Conservation (phyloP, 495 filamentous ascomycete genomes). For the Aspergillus steynii region DNA sequence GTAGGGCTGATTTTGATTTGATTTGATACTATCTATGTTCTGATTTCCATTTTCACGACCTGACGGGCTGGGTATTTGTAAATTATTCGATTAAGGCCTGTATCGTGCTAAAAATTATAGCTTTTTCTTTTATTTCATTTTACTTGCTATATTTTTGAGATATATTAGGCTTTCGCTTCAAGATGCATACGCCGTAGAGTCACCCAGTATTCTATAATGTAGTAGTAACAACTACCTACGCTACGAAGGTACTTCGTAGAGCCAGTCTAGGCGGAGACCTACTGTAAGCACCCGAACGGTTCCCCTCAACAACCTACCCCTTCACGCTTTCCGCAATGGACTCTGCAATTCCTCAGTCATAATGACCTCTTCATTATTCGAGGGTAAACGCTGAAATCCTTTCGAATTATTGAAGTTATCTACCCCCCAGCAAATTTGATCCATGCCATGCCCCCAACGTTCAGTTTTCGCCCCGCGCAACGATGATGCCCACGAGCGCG, state of each 20-base stretch:
- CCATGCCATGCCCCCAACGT: slow-evolving; percentile 27
- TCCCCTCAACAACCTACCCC: too few species aligned
- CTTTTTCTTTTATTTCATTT: slow-evolving; percentile 1
- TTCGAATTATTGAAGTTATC: neutral
- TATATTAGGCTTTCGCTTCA: neutral
- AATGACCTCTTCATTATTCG: slow-evolving; percentile 13
- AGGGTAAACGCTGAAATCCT: neutral
- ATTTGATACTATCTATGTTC: slow-evolving; percentile 24
- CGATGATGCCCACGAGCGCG: slow-evolving; percentile 36
- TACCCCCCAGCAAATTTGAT: slow-evolving; percentile 7
- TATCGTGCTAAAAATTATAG: slow-evolving; percentile 27
- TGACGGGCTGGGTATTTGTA: slow-evolving; percentile 49
- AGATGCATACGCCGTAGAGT: neutral
- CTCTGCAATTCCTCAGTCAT: slow-evolving; percentile 7
- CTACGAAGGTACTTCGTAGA: too few species aligned
- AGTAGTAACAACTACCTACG: too few species aligned
- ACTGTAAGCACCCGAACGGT: too few species aligned
- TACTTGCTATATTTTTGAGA: neutral
- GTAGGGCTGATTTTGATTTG: slow-evolving; percentile 34
- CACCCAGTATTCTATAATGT: too few species aligned
- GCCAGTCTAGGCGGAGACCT: too few species aligned
- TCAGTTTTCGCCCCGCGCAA: slow-evolving; percentile 29
- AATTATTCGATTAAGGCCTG: slow-evolving; percentile 43
- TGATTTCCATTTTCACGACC: slow-evolving; percentile 41
- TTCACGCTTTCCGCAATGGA: slow-evolving; percentile 1